phyloP scores from a whole-genome alignment of 495 filamentous ascomycete species.

The Aspergillus campestris region DNA sequence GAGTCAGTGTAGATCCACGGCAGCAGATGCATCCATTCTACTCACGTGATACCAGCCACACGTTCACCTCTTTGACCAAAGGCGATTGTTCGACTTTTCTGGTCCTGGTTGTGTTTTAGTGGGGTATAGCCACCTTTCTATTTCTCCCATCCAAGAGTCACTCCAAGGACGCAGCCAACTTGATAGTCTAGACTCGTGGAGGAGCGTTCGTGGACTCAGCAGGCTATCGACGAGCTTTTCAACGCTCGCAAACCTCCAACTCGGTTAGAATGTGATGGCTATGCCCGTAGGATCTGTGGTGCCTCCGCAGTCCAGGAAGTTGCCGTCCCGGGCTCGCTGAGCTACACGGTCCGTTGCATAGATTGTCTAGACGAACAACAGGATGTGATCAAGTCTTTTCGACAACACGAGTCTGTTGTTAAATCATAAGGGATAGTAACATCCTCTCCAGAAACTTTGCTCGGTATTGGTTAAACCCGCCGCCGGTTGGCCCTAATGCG shows the following conservation, averaged over 20 bases:
- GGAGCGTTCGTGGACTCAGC: constrained; percentile 11
- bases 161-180: too few species aligned
- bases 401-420: constrained; percentile 13
- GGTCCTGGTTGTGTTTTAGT: too few species aligned
- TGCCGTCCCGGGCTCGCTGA: constrained; percentile 19
- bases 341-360: constrained; percentile 22
- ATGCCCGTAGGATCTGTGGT: constrained; percentile 18
- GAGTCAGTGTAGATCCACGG: too few species aligned
- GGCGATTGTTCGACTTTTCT: too few species aligned
- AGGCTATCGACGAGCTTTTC: constrained; percentile 16
- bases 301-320: constrained; percentile 13
- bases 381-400: constrained; percentile 19
- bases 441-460: constrained; percentile 18
- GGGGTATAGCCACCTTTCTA: too few species aligned
- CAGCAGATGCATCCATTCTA: too few species aligned
- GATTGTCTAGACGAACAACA: constrained; percentile 7
- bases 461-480: constrained; percentile 18
- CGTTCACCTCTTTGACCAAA: too few species aligned
- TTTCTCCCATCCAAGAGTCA: too few species aligned
- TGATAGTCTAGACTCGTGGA: too few species aligned
- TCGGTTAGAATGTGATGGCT: constrained; percentile 15
- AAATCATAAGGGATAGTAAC: constrained; percentile 11
- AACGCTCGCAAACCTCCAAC: constrained; percentile 13
- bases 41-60: too few species aligned
- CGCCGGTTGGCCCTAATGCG: constrained; percentile 6